Conservation (phyloP, 1,284 basidiomycete species). For the Ceratobasidium sp. region DNA sequence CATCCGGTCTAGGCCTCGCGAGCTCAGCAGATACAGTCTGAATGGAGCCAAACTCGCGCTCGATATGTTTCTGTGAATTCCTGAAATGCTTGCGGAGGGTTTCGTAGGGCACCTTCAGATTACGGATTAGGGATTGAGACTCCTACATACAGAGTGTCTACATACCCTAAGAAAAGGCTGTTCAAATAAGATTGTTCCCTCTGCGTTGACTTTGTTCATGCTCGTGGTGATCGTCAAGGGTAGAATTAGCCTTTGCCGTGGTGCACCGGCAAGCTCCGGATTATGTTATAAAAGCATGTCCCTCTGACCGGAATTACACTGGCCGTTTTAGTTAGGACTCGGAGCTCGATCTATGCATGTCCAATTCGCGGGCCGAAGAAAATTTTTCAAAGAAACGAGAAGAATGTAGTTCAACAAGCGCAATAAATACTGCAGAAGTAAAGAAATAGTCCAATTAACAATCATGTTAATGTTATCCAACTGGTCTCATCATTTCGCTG, state of each 20-base stretch:
- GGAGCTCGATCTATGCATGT: slow-evolving; percentile 29
- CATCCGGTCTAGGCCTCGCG: slow-evolving; percentile 53
- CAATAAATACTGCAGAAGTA: too few species aligned
- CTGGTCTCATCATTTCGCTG: too few species aligned
- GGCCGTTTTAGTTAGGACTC: neutral
- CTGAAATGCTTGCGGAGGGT: slow-evolving; percentile 85
- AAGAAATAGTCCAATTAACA: too few species aligned
- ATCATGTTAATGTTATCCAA: too few species aligned
- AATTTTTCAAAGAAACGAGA: neutral
- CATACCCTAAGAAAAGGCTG: slow-evolving; percentile 82
- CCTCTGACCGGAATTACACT: slow-evolving; percentile 51
- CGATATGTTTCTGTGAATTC: slow-evolving; percentile 77
- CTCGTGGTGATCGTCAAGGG: slow-evolving; percentile 34
- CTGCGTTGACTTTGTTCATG: slow-evolving; percentile 49
- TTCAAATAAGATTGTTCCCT: slow-evolving; percentile 85
- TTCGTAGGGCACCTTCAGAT: slow-evolving; percentile 78
- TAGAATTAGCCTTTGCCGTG: neutral
- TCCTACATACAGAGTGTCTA: slow-evolving; percentile 47
- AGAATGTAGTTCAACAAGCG: too few species aligned
- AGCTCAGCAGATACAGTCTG: slow-evolving; percentile 66
- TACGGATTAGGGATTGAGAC: slow-evolving; percentile 47
- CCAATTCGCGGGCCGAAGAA: neutral
- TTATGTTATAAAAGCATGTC: slow-evolving; percentile 7
- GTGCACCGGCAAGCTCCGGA: slow-evolving; percentile 43
- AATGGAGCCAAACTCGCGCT: slow-evolving; percentile 73